phyloP scores from a whole-genome alignment of 805 yeast species.

The Candida verbasci region DNA sequence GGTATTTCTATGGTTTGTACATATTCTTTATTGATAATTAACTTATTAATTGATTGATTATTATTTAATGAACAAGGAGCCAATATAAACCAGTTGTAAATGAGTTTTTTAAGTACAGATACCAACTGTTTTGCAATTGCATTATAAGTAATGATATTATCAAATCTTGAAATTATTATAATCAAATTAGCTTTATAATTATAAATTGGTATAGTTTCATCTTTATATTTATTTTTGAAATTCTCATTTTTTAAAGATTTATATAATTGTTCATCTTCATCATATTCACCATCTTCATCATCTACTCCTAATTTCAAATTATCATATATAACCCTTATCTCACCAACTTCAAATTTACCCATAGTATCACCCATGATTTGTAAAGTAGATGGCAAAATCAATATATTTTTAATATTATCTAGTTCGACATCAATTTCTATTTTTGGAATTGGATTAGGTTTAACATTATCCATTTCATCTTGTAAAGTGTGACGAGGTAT shows the following conservation, averaged over 20 bases:
- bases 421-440: conserved; percentile 17
- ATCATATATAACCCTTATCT: conserved; percentile 8
- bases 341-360: neutral
- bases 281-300: conserved; percentile 12
- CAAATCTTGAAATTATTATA: conserved; percentile 30
- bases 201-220: conserved; percentile 19
- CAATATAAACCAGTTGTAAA: conserved; percentile 23
- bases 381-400: conserved; percentile 27
- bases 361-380: conserved; percentile 8
- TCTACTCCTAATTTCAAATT: conserved; percentile 6
- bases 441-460: conserved; percentile 23
- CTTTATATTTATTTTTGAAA: conserved; percentile 18
- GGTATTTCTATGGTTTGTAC: conserved; percentile 13
- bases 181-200: conserved; percentile 11
- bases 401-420: conserved; percentile 13
- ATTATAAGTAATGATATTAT: conserved; percentile 32
- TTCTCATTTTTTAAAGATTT: conserved; percentile 23
- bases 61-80: conserved; percentile 36
- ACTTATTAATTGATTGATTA: conserved; percentile 20
- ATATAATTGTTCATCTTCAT: conserved; percentile 46
- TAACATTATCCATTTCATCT: conserved; percentile 29
- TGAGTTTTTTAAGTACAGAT: neutral
- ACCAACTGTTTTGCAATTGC: conserved; percentile 21
- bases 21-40: conserved; percentile 9
- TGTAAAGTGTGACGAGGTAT: conserved; percentile 51